Conservation (phyloP, 805 yeast genomes). For the Yarrowia sp. region DNA sequence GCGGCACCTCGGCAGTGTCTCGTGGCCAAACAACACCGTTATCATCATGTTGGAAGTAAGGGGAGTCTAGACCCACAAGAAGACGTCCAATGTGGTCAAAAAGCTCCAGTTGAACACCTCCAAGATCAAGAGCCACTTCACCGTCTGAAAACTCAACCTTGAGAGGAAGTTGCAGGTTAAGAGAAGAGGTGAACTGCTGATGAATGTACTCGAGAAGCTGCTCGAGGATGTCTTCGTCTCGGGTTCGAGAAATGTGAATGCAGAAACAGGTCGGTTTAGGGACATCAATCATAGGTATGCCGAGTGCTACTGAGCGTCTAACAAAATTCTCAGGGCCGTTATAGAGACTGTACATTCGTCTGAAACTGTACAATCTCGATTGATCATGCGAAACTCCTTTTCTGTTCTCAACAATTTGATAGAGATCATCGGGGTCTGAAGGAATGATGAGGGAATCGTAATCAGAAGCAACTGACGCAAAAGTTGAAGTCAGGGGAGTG, state of each 20-base stretch:
- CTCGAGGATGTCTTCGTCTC: conserved; percentile 21
- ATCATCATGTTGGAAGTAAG: conserved; percentile 36
- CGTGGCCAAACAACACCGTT: conserved; percentile 23
- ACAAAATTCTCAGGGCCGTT: conserved; percentile 8
- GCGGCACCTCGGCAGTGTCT: neutral
- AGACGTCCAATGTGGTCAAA: conserved; percentile 44
- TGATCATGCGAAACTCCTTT: conserved; percentile 4
- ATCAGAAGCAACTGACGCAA: neutral
- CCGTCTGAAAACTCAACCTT: conserved; percentile 45
- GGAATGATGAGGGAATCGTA: conserved; percentile 22
- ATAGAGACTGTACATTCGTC: conserved; percentile 10
- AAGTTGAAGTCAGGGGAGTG: neutral
- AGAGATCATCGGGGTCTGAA: neutral
- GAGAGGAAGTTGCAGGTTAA: conserved; percentile 43
- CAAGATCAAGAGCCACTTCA: conserved; percentile 48
- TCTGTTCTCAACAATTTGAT: neutral
- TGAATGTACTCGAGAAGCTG: conserved; percentile 22
- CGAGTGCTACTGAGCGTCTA: neutral
- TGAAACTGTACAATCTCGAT: conserved; percentile 4
- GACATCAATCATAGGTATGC: neutral
- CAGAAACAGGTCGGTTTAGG: conserved; percentile 26
- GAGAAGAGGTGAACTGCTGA: neutral
- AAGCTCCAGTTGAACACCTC: conserved; percentile 48
- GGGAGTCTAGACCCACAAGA: conserved; percentile 41
- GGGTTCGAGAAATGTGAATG: conserved; percentile 22